phyloP scores from a whole-genome alignment of 1,284 basidiomycete species.

The Mycosarcoma maydis region DNA sequence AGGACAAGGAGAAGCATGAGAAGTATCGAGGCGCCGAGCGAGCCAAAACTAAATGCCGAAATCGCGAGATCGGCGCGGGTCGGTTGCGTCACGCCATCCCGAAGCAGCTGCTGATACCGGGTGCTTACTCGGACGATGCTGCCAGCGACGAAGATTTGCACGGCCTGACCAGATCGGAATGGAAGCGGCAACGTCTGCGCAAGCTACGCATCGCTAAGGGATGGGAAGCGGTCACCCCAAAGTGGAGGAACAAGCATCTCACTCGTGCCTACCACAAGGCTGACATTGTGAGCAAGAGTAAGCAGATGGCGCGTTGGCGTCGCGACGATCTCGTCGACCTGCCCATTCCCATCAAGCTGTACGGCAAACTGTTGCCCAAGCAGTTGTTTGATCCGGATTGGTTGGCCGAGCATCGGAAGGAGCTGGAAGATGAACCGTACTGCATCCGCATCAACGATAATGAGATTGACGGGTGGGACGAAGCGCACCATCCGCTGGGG shows the following conservation, averaged over 20 bases:
- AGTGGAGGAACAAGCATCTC: slow-evolving; percentile 52
- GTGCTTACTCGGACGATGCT: slow-evolving; percentile 53
- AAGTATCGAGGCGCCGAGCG: slow-evolving; percentile 51
- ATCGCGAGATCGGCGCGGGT: slow-evolving; percentile 49
- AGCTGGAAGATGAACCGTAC: slow-evolving; percentile 49
- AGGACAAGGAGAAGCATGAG: slow-evolving; percentile 55
- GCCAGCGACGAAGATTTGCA: slow-evolving; percentile 57
- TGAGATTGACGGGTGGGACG: slow-evolving; percentile 48
- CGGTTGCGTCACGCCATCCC: slow-evolving; percentile 48
- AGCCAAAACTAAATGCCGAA: slow-evolving; percentile 46
- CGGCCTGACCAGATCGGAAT: slow-evolving; percentile 45
- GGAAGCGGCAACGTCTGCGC: slow-evolving; percentile 42
- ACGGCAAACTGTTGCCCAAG: slow-evolving; percentile 42
- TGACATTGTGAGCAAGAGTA: slow-evolving; percentile 50
- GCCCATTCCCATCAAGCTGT: slow-evolving; percentile 48
- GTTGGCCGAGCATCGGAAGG: slow-evolving; percentile 41
- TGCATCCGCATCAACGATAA: slow-evolving; percentile 47
- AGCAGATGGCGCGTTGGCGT: slow-evolving; percentile 52
- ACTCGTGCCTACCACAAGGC: slow-evolving; percentile 51
- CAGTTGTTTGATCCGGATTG: slow-evolving; percentile 49
- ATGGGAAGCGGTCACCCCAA: slow-evolving; percentile 52
- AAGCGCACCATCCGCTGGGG: slow-evolving; percentile 41
- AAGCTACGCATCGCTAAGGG: slow-evolving; percentile 50
- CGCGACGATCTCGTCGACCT: slow-evolving; percentile 51
- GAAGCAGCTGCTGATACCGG: slow-evolving; percentile 45